phyloP scores from a whole-genome alignment of 257 asterid genomes.

The Solanum raphanifolium region DNA sequence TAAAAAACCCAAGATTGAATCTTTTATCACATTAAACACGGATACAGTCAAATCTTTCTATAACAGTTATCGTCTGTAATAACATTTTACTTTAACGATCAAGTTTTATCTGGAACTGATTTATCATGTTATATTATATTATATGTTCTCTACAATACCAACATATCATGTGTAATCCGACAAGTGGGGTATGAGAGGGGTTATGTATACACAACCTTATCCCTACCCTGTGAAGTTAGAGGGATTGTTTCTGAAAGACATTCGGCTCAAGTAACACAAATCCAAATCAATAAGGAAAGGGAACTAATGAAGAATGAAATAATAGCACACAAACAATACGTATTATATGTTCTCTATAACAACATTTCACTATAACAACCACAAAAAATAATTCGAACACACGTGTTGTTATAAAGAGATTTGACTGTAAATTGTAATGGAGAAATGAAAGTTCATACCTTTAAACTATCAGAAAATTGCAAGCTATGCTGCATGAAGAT shows the following conservation, averaged over 20 bases:
- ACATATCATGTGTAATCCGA: background rate
- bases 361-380: background rate
- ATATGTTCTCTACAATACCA: background rate
- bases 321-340: background rate
- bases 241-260: background rate
- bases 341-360: background rate
- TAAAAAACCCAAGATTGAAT: background rate
- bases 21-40: background rate
- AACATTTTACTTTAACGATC: background rate
- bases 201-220: background rate
- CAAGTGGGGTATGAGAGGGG: background rate
- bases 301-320: background rate
- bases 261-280: background rate
- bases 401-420: background rate
- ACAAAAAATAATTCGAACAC: background rate
- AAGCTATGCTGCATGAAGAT: conserved; percentile 46
- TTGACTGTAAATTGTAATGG: background rate
- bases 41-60: background rate
- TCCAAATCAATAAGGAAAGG: background rate
- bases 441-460: conserved; percentile 19
- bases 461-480: conserved; percentile 58
- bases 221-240: background rate
- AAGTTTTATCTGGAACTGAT: background rate
- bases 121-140: background rate
- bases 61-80: background rate